phyloP scores from a whole-genome alignment of 2,329 filamentous ascomycete species.

The Aspergillus floridensis region DNA sequence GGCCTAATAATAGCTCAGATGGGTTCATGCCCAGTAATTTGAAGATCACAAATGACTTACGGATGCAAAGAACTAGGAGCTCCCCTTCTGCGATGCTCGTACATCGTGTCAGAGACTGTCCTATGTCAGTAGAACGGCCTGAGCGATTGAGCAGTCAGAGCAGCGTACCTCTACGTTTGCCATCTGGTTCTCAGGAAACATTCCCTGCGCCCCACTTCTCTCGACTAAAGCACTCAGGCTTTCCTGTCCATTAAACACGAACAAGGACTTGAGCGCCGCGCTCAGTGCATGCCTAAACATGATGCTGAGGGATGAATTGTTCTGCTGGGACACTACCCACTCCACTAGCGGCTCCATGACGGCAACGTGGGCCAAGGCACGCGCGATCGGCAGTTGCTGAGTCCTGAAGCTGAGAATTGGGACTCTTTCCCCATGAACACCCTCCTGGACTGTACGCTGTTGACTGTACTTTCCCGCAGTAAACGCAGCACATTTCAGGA shows the following conservation, averaged over 20 bases:
- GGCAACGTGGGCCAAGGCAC: constrained; percentile 17
- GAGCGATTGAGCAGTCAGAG: background rate
- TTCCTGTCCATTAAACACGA: constrained; percentile 4
- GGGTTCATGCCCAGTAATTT: background rate
- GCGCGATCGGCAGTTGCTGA: constrained; percentile 24
- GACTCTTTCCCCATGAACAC: constrained; percentile 3
- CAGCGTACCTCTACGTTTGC: constrained; percentile 11
- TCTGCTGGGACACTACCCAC: background rate
- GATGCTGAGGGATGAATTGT: background rate
- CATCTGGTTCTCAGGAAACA: constrained; percentile 16
- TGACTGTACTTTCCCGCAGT: constrained; percentile 20
- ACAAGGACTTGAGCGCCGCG: constrained; percentile 15
- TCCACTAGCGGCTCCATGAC: constrained; percentile 20
- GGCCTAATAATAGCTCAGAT: constrained; percentile 11
- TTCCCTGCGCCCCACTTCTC: constrained; percentile 16
- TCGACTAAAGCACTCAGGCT: constrained; percentile 11
- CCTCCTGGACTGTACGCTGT: constrained; percentile 16
- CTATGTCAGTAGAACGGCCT: background rate
- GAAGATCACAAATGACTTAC: constrained; percentile 11
- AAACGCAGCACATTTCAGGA: constrained; percentile 20
- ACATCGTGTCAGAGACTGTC: constrained; percentile 6
- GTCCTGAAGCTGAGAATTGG: constrained; percentile 23
- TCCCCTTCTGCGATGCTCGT: constrained; percentile 20
- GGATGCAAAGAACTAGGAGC: constrained; percentile 16
- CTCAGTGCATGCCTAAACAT: constrained; percentile 9